Evolutionary conservation across 169 alveolate species (phyloP), one percentile per base, ranked within the genome.

Genomic region (Cystoisospora suis): DNA sequence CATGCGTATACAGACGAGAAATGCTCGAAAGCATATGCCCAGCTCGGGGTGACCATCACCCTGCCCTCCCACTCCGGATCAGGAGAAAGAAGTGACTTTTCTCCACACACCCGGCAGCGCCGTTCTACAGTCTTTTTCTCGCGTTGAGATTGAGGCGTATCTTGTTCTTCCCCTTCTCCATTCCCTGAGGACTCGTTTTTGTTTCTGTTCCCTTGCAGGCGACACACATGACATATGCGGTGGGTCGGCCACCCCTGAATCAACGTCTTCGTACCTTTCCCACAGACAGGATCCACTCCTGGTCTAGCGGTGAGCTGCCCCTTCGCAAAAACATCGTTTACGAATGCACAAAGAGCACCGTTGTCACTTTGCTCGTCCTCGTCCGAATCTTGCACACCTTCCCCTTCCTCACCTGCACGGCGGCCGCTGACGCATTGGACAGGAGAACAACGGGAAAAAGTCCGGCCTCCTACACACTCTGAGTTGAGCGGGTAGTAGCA

Each of bases 401-500:
- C 77, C 45, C 5, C 23, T 1, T 36, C 6, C 7, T 27, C 42
- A n/a, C n/a, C n/a, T n/a, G n/a, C n/a, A n/a, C n/a, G n/a, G n/a
- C n/a, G n/a, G 75, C 75, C 75, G 5, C 29, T 20, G 20, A 36
- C 75, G 65, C 9, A 20, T 29, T 2, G 12, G 3, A 9, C 23
- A 7, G 72, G 3, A 4, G 77, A 65, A 3, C 45, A 12, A 20
- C 77, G 77, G 5, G 77, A 65, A 15, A 6, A n/a, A 6, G 77
- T 32, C 12, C 77, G 77, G 44, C 77, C 77, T 3, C 77, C 77
- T 9, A 27, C 77, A 44, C 77, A 65, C 42, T 65, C 77, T 0
- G 77, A 65, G 15, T 65, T 65, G n/a, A 65, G 77, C 77, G 77
- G 77, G 34, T 65, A 65, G 77, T 65, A 65, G 40, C 77, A 65